Evolutionary conservation across 257 asterid species (phyloP), one percentile per base, ranked within the genome.

Genomic region (Datura wrightii): DNA sequence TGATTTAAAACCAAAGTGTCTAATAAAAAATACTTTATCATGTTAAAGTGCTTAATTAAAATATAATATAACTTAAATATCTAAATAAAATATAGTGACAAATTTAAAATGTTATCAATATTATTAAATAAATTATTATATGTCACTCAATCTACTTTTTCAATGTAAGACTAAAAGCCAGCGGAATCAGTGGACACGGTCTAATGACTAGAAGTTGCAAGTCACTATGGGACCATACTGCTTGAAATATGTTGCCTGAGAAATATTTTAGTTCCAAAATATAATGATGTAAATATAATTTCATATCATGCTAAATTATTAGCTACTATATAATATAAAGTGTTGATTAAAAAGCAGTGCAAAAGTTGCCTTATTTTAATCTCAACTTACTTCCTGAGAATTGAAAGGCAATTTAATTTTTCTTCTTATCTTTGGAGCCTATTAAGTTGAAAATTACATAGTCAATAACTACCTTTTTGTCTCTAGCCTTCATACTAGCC

Each of bases 381-480:
- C 76, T 37, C 11, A 50, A 37, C 31, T 24, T 67, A 67, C 31
- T 67, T 67, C 7, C 52, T 67, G 52, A 37, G 24, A 37, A 8
- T 37, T 39, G 24, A 37, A 15, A 15, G 78, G 31, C 78, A 41
- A 15, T 39, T 39, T n/a, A 39, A 69, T 9, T 24, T 14, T 66
- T 14, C 6, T 1, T 53, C 15, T 13, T 54, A 14, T 54, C 1
- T 6, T 39, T 69, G 3, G 79, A 69, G 53, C 79, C 78, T 7
- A 67, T 39, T 67, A 67, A 67, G 79, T 69, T 69, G 79, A 69
- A 69, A 69, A 69, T 2, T 8, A 69, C 18, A 5, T 16, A 16
- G 34, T 69, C 79, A 69, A 69, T 69, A 16, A 41, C 79, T 39
- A 69, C 79, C 36, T 85, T 85, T 72, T 74, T 48, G 24, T 74